Percentiles rank a stretch among this genome's conserved stretches.
Conservation (phyloP, 2,329 filamentous ascomycete species). For the Colletotrichum sp. region DNA sequence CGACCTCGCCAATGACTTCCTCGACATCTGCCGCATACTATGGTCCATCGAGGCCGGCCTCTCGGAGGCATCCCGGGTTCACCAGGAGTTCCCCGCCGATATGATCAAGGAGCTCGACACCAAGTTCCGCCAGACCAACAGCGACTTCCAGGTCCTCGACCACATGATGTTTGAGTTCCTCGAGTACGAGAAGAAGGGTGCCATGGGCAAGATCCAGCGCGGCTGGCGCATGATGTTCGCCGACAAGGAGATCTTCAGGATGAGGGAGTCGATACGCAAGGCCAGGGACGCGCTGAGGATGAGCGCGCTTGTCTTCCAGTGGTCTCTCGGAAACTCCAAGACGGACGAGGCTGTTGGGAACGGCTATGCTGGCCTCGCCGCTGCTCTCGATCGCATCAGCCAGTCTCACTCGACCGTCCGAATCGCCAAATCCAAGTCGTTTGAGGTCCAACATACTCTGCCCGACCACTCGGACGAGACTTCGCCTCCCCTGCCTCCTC, state of each 20-base stretch:
- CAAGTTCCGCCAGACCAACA: conserved; percentile 65
- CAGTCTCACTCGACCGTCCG: conserved; percentile 29
- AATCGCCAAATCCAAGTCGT: conserved; percentile 32
- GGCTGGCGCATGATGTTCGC: conserved; percentile 69
- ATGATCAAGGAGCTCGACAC: conserved; percentile 68
- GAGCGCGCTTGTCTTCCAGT: conserved; percentile 69
- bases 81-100: conserved; percentile 61
- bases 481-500: neutral
- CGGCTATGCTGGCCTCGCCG: conserved; percentile 70
- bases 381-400: conserved; percentile 62
- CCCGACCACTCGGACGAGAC: neutral
- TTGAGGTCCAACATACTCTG: conserved; percentile 22
- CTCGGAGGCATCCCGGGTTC: conserved; percentile 53
- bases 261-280: conserved; percentile 60
- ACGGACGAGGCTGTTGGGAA: conserved; percentile 67
- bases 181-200: conserved; percentile 65
- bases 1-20: conserved; percentile 66
- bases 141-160: conserved; percentile 67
- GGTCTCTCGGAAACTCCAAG: conserved; percentile 64
- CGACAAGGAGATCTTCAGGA: conserved; percentile 65
- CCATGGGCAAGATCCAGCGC: conserved; percentile 63
- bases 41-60: conserved; percentile 74
- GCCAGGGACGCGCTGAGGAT: conserved; percentile 67
- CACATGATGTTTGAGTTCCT: conserved; percentile 67
- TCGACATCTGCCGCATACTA: conserved; percentile 69